Evolutionary conservation across 1,139 yeast species (phyloP), one percentile per base, ranked within the genome.

Genomic region (Yamadazyma siamensis): DNA sequence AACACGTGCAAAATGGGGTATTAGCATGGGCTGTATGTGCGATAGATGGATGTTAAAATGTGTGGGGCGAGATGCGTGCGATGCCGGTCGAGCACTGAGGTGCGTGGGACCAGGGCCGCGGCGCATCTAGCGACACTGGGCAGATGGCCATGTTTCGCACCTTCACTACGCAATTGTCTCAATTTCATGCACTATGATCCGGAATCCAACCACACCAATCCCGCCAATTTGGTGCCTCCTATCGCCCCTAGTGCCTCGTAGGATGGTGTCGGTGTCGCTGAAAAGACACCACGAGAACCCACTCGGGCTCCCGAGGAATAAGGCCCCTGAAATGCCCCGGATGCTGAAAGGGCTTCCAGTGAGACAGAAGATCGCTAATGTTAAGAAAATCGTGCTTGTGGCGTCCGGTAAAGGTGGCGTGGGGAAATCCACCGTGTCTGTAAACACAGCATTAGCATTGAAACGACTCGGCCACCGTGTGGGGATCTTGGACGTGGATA

Each of bases 321-420:
- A 38, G 7, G 46, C 39, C 36, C 30, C 50, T 13, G 35, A 31
- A 20, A 22, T 56, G 10, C 65, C 72, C 3, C 47, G 65, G 13
- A 65, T 65, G 60, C 55, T 73, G 2, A 53, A 57, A 19, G 79
- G 79, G 0, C 50, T 79, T 3, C 83, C 86, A 0, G 58, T 78
- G 4, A 70, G 64, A 35, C 78, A 72, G 38, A 51, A 48, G 15
- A 73, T 84, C 18, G 77, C 81, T 0, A 77, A 76, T 11, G 94
- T 84, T 2, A 58, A 65, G 9, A 76, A 71, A 30, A 71, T 85
- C 3, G 44, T 86, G 0, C 63, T 85, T 0, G 91, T 86, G 0
- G 74, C 94, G 0, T 83, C 94, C 0, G 91, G 85, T 0, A 82
- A 82, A 49, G 91, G 91, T 0, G 91, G 91, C 0, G 91, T 82